Percentiles rank a stretch among this genome's conserved stretches.
These are phyloP conservation scores for Myxozyma lipomycoides DNA, from an alignment of 805 yeast species.

Conservation along the genomic window DNA sequence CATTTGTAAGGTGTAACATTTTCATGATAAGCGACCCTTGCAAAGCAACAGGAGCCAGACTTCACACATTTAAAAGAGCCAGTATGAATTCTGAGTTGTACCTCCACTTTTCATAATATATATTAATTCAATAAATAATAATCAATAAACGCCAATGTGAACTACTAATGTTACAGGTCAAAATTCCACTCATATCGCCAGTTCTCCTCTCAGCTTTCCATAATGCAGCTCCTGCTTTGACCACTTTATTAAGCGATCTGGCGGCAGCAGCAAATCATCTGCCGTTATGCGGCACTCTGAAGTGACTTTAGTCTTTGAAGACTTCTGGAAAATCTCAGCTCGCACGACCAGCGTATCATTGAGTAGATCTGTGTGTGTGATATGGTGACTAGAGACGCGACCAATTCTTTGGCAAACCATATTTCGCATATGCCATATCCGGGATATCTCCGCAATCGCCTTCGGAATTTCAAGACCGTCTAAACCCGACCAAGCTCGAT, in stretches of 20 bases:
- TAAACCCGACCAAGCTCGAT: not conserved
- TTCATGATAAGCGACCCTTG: no score
- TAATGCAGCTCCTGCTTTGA: not conserved
- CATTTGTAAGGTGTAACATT: no score
- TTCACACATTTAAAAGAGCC: no score
- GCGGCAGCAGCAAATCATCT: not conserved
- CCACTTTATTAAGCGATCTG: not conserved
- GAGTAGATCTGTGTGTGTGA: constrained; percentile 2
- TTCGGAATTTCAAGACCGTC: not conserved
- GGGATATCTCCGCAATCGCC: constrained; percentile 1
- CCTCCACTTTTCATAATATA: no score
- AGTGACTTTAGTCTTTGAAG: constrained; percentile 2
- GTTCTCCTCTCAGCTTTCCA: not conserved
- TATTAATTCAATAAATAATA: no score
- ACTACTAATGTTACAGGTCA: no score
- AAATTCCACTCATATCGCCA: not conserved
- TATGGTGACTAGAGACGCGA: constrained; percentile 11
- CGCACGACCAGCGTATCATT: not conserved
- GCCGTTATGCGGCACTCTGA: not conserved
- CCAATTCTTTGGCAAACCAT: constrained; percentile 3
- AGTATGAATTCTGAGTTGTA: no score
- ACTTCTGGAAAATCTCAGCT: constrained; percentile 9
- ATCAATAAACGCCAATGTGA: no score
- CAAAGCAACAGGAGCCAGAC: no score
- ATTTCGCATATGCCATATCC: not conserved